These are phyloP conservation scores for Sextonia rubra DNA, from an alignment of 164 flowering plant species.

Conservation along the genomic window DNA sequence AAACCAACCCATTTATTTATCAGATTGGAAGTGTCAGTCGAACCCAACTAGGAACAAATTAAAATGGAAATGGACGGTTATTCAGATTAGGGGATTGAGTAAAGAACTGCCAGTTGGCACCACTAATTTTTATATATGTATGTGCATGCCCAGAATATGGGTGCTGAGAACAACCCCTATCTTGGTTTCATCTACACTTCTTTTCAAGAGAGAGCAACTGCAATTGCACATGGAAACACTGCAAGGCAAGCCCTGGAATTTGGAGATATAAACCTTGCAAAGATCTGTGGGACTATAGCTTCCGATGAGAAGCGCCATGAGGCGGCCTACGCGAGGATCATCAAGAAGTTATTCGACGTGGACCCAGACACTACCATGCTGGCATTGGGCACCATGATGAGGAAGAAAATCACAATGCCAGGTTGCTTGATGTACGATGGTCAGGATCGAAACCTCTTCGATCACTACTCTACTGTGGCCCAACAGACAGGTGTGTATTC, in stretches of 20 bases:
- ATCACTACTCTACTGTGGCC: slow-evolving; percentile 19
- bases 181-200: slow-evolving; percentile 55
- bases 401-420: slow-evolving; percentile 23
- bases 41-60: too few relatives aligned
- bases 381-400: slow-evolving; percentile 21
- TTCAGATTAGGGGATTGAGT: too few relatives aligned
- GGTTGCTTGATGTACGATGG: slow-evolving; percentile 23
- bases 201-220: slow-evolving; percentile 54
- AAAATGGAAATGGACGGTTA: too few relatives aligned
- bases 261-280: slow-evolving; percentile 45
- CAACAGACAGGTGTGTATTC: slow-evolving; percentile 19
- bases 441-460: slow-evolving; percentile 16
- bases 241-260: slow-evolving; percentile 43
- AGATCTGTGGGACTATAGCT: slow-evolving; percentile 51
- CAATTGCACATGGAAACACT: slow-evolving; percentile 50
- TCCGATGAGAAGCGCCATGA: slow-evolving; percentile 58
- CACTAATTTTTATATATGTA: too few relatives aligned
- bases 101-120: too few relatives aligned
- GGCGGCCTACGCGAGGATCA: slow-evolving; percentile 46
- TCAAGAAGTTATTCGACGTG: slow-evolving; percentile 49
- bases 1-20: too few relatives aligned
- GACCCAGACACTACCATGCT: slow-evolving; percentile 26
- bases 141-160: slow-evolving; percentile 26
- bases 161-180: slow-evolving; percentile 47
- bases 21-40: too few relatives aligned